Conservation (phyloP, 2,329 filamentous ascomycete species). For the Tolypocladium ovalisporum region DNA sequence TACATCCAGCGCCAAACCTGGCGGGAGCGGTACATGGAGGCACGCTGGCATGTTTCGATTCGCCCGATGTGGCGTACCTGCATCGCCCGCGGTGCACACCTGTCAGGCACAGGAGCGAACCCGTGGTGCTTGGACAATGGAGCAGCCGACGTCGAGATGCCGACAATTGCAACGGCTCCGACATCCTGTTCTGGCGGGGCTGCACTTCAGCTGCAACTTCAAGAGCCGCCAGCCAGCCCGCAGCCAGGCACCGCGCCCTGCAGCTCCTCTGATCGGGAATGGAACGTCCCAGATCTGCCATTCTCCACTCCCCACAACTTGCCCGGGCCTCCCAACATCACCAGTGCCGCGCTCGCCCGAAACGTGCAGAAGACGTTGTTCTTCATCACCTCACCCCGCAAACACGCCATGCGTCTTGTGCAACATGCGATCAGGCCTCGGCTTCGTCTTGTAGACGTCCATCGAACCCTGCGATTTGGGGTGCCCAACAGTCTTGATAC, state of each 20-base stretch:
- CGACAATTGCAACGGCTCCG: no score
- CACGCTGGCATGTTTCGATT: not conserved
- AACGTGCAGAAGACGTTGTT: not conserved
- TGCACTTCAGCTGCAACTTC: no score
- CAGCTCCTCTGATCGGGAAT: not conserved
- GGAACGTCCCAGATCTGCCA: not conserved
- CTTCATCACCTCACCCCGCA: not conserved
- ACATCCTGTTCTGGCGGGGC: no score
- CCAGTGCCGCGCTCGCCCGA: not conserved
- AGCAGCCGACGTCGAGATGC: not conserved
- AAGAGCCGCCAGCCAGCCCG: no score
- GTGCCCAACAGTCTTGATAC: not conserved
- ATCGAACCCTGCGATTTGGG: not conserved
- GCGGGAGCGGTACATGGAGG: not conserved
- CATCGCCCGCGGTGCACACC: not conserved
- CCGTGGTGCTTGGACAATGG: not conserved
- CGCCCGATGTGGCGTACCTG: not conserved
- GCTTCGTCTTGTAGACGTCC: not conserved
- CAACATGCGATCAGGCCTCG: not conserved
- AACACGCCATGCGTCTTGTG: not conserved
- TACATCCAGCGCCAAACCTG: not conserved
- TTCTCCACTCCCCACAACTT: not conserved
- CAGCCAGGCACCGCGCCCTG: not conserved
- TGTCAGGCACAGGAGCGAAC: not conserved
- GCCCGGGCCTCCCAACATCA: not conserved